A percentile compares a stretch with the other conserved stretches of the same genome.
These are phyloP conservation scores for Handroanthus guayacan DNA, from an alignment of 257 asterid species.

Conservation along the genomic window DNA sequence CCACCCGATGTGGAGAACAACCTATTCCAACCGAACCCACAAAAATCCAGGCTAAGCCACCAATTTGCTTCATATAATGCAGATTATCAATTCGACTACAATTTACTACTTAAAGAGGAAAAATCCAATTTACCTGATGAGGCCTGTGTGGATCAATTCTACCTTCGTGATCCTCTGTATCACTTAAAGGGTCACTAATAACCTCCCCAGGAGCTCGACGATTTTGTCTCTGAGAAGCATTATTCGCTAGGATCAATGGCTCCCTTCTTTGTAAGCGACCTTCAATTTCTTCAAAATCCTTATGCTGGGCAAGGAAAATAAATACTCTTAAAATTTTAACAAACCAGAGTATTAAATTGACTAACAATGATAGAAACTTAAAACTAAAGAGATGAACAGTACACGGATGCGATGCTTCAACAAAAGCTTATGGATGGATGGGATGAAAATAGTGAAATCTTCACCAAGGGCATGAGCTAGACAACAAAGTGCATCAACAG, in stretches of 20 bases:
- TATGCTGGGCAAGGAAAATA: slow-evolving; percentile 66
- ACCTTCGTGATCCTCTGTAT: slow-evolving; percentile 73
- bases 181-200: slow-evolving; percentile 95
- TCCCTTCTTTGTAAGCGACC: slow-evolving; percentile 74
- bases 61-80: background rate
- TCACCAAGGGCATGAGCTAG: slow-evolving; percentile 98
- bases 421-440: slow-evolving; percentile 90
- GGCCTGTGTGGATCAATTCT: slow-evolving; percentile 70
- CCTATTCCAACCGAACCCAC: too few species aligned
- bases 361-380: slow-evolving; percentile 22
- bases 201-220: slow-evolving; percentile 81
- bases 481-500: slow-evolving; percentile 94
- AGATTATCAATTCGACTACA: slow-evolving; percentile 22
- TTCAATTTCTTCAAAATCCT: slow-evolving; percentile 92
- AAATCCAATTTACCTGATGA: slow-evolving; percentile 70
- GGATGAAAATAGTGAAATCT: slow-evolving; percentile 89
- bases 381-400: slow-evolving; percentile 28
- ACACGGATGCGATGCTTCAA: slow-evolving; percentile 86
- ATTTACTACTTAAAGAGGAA: slow-evolving; percentile 15
- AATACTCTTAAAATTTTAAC: slow-evolving; percentile 25
- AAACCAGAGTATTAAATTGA: slow-evolving; percentile 21
- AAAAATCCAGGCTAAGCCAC: too few species aligned
- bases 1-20: too few species aligned
- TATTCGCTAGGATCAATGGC: slow-evolving; percentile 71
- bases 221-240: slow-evolving; percentile 68